Evolutionary conservation across 139 green algal genomes (phyloP), one percentile per base, ranked within the genome.

Genomic region (Axilococcus clingmanii): DNA sequence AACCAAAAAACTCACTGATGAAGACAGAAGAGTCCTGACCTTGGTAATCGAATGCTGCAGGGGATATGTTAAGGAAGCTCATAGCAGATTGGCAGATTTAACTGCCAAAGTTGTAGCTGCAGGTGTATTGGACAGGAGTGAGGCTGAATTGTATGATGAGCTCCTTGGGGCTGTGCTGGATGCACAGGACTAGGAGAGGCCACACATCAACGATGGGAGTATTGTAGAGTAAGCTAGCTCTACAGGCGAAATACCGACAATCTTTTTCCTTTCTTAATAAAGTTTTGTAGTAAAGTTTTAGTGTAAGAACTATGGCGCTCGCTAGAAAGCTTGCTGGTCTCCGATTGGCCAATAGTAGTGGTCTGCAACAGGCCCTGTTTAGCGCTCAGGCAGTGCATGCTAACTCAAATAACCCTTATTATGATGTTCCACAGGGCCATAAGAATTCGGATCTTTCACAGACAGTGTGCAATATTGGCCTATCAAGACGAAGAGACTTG

Each of bases 401-500:
- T 57, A 30, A 29, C 24, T 16, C 29, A 8, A 44, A 15, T 20
- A 44, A 33, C 16, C 48, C 57, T 9, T 58, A 33, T 16, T 64
- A 64, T 48, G 40, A 63, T 34, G 50, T 81, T 20, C 72, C 72
- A 11, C 59, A 60, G 15, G 70, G 70, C 34, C 69, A 79, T 48
- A 20, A 48, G 16, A 46, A 73, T n/a, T 66, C 56, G 2, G 72
- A 79, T 48, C 49, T 81, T 16, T 56, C 48, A 9, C 36, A 44
- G 19, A 34, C n/a, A 8, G 40, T 56, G 12, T 76, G 69, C 43
- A 67, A 79, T 54, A 76, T 81, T 27, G 61, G 60, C 4, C 33
- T 77, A 4, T 59, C 57, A 40, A n/a, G 69, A 23, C 57, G 71
- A 12, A 72, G 72, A 35, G 69, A 79, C 55, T 30, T 78, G 16